These are phyloP conservation scores for Ophiostoma piceae DNA, from an alignment of 2,329 filamentous ascomycete species.

Conservation along the genomic window DNA sequence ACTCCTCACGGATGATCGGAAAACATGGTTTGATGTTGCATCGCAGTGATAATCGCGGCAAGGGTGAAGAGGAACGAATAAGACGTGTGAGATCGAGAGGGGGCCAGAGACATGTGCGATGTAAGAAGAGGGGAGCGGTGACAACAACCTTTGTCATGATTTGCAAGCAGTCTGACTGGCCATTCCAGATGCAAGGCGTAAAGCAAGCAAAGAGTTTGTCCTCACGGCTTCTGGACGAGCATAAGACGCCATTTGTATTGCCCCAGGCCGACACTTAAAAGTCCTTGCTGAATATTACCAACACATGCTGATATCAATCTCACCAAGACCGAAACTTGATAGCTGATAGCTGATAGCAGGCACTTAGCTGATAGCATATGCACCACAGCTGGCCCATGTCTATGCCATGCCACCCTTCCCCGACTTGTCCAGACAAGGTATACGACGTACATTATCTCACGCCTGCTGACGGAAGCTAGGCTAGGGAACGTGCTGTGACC, in stretches of 20 bases:
- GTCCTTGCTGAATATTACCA: neutral
- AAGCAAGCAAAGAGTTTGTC: neutral
- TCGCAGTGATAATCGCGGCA: neutral
- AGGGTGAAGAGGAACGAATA: neutral
- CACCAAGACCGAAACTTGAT: neutral
- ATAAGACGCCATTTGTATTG: slow-evolving; percentile 1
- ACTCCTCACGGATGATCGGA: neutral
- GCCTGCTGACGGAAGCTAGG: neutral
- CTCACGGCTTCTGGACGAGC: too few relatives aligned
- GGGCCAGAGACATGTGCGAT: too few relatives aligned
- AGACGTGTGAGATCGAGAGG: neutral
- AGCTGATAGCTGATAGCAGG: slow-evolving; percentile 1
- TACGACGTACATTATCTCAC: neutral
- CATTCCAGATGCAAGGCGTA: neutral
- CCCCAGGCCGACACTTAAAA: neutral
- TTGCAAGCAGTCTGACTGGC: neutral
- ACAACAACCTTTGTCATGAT: neutral
- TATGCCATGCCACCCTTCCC: neutral
- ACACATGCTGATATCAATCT: neutral
- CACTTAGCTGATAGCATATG: neutral
- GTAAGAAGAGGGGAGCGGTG: neutral
- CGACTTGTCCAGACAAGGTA: neutral
- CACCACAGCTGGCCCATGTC: neutral
- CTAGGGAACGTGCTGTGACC: neutral
- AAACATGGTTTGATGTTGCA: neutral